Base-by-base conservation (phyloP, 2,329 filamentous ascomycete species). In the Zymoseptoria tritici region DNA sequence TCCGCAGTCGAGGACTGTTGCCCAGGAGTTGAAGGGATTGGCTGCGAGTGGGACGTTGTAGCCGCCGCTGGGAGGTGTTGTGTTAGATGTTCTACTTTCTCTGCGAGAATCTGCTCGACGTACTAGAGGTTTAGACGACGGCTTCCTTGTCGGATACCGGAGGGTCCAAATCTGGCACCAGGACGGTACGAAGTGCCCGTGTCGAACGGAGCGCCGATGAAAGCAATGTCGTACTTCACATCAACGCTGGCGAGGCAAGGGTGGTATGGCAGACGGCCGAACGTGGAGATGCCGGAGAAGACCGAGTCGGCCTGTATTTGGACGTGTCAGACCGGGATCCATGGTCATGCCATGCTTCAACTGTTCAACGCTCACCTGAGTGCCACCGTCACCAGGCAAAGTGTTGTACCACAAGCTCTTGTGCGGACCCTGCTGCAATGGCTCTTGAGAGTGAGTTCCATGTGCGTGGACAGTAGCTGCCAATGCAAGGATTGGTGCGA, bases 101-200 rank as follows among this genome's bases (percentile, higher is more conserved):
- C 4, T 42, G 36, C 9, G 16, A 42, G 36, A 4, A 16, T 16
- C 11, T 16, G 1, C 36, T 54, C 54, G 65, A 81, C 86, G 69
- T 86, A 92, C 89, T 94, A 94, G 59, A 94, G 85, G 77, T 93
- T 94, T 66, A 94, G 83, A 66, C 90, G 84, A 70, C 90, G 86
- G 71, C 89, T 93, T 76, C 90, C 90, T 80, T 94, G 90, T 72
- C 90, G 20, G 52, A 64, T 64, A 54, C 90, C 90, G 31, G 86
- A 90, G 9, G 91, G 90, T 0, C 90, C 90, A 67, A 95, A 95
- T 42, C 90, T 84, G 61, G 90, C 90, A 65, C 90, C 90, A 2
- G 90, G 90, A 56, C 90, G 80, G 75, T 95, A 95, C 0, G 89
- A 92, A 24, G 89, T 94, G 56, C 89, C 89, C 0, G 90, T 93